phyloP scores from a whole-genome alignment of 2,329 filamentous ascomycete species.

The Parastagonospora avenae region DNA sequence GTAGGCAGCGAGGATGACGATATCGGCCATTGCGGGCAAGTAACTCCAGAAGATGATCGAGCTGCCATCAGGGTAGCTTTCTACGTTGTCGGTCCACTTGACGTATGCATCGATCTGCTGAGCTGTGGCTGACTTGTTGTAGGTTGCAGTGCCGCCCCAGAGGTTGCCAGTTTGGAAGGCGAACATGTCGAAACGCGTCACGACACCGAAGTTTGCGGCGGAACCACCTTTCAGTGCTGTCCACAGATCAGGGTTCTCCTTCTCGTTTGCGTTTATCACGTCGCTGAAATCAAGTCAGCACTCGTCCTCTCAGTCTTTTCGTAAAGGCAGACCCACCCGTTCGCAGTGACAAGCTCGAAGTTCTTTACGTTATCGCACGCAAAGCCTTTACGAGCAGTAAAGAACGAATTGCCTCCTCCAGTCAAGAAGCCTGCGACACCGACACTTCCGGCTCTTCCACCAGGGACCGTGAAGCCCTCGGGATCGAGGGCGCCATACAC shows the following conservation, averaged over 20 bases:
- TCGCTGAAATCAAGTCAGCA: slow-evolving; percentile 27
- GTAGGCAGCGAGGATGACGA: slow-evolving; percentile 26
- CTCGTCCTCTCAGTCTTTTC: slow-evolving; percentile 15
- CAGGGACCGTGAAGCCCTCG: slow-evolving; percentile 20
- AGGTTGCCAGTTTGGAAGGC: slow-evolving; percentile 28
- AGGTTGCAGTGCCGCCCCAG: slow-evolving; percentile 25
- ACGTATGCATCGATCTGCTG: slow-evolving; percentile 25
- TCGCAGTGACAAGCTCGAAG: slow-evolving; percentile 46
- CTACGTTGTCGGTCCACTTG: slow-evolving; percentile 28
- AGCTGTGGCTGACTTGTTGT: slow-evolving; percentile 17
- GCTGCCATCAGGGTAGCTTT: slow-evolving; percentile 27
- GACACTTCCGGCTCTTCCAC: slow-evolving; percentile 30
- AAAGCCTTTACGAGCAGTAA: slow-evolving; percentile 25
- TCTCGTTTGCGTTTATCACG: slow-evolving; percentile 45
- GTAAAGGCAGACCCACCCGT: slow-evolving; percentile 24
- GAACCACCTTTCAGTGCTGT: slow-evolving; percentile 49
- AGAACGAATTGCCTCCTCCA: slow-evolving; percentile 37
- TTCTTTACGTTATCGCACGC: slow-evolving; percentile 36
- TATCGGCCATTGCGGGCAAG: slow-evolving; percentile 14
- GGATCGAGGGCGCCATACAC: slow-evolving; percentile 38
- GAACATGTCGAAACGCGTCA: slow-evolving; percentile 42
- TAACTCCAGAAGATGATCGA: slow-evolving; percentile 33
- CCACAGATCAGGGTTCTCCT: slow-evolving; percentile 41
- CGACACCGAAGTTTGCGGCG: slow-evolving; percentile 48
- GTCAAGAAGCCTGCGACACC: slow-evolving; percentile 36